These are phyloP conservation scores for Saccharum spontaneum DNA, from an alignment of 176 grass and related monocot genomes.

Conservation along the genomic window DNA sequence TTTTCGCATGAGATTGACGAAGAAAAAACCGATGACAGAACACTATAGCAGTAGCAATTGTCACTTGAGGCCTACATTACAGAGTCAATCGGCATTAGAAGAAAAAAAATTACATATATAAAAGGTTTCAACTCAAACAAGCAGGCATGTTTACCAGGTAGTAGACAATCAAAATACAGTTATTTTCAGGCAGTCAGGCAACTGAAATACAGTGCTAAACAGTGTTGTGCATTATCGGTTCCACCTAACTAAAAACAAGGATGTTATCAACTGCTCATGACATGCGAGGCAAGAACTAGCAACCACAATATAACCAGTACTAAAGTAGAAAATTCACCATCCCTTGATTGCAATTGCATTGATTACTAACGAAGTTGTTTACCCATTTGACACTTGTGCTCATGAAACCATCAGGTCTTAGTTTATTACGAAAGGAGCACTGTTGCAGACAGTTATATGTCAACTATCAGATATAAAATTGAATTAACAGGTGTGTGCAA, in stretches of 20 bases:
- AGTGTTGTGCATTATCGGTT: neutral
- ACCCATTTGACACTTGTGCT: neutral
- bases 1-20: neutral
- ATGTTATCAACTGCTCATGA: neutral
- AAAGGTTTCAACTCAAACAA: neutral
- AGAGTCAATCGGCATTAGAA: neutral
- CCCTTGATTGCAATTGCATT: neutral
- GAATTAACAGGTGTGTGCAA: neutral
- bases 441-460: neutral
- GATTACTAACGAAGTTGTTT: neutral
- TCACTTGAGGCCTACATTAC: neutral
- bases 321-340: neutral
- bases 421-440: neutral
- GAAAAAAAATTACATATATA: neutral
- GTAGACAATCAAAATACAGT: constrained; percentile 1
- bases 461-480: neutral
- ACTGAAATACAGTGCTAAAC: neutral
- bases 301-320: neutral
- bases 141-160: neutral
- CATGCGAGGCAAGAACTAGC: neutral
- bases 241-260: neutral
- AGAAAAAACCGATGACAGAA: neutral
- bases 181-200: neutral
- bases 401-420: neutral
- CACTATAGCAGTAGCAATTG: neutral